phyloP scores from a whole-genome alignment of 1,284 basidiomycete species.

The Blastosporella zonata region DNA sequence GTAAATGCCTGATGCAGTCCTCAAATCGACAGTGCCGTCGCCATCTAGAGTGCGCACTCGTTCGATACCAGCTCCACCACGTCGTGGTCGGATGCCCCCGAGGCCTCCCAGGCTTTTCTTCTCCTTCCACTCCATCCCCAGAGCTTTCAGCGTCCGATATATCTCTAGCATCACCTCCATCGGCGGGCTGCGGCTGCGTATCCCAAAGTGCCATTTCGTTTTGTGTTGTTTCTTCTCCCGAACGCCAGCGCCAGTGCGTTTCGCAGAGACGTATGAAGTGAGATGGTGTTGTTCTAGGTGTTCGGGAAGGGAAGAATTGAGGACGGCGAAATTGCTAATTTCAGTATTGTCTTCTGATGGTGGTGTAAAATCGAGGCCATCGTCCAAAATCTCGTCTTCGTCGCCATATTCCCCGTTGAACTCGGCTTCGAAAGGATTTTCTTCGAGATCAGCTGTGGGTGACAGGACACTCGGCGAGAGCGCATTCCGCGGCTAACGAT shows the following conservation, averaged over 20 bases:
- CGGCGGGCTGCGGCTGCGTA: conserved; percentile 90
- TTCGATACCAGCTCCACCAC: conserved; percentile 50
- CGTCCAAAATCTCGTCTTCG: conserved; percentile 58
- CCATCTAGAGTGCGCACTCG: conserved; percentile 67
- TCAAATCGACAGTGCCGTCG: conserved; percentile 57
- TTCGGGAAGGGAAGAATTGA: conserved; percentile 80
- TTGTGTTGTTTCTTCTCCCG: conserved; percentile 67
- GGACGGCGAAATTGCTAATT: conserved; percentile 75
- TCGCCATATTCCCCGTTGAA: conserved; percentile 66
- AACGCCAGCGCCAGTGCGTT: conserved; percentile 43
- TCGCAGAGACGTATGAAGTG: conserved; percentile 62
- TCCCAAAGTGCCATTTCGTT: conserved; percentile 97
- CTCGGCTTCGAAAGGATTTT: conserved; percentile 75
- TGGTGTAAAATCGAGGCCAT: conserved; percentile 62
- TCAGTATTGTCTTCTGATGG: conserved; percentile 36
- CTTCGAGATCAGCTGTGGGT: conserved; percentile 55
- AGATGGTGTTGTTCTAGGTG: conserved; percentile 45
- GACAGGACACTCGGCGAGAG: conserved; percentile 58
- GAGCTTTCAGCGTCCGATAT: conserved; percentile 85
- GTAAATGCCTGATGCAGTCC: conserved; percentile 75
- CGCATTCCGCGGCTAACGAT: conserved; percentile 60
- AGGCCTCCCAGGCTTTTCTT: conserved; percentile 71
- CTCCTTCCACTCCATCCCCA: conserved; percentile 99
- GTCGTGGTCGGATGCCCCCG: conserved; percentile 41
- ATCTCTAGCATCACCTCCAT: conserved; percentile 99